Conservation (phyloP, 2,329 filamentous ascomycete genomes). For the Aspergillus sp. region DNA sequence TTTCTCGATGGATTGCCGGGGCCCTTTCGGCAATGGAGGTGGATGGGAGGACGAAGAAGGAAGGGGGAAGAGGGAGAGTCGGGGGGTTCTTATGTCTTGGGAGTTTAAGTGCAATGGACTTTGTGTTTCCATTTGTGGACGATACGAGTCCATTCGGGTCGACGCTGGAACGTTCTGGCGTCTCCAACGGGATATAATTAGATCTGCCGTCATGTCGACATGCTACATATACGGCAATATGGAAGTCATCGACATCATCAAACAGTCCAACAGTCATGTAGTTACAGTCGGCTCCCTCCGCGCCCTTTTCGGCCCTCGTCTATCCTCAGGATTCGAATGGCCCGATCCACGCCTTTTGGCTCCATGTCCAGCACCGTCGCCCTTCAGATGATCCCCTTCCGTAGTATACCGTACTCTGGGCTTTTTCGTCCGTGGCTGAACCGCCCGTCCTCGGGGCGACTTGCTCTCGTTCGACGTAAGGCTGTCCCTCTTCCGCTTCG, state of each 20-base stretch:
- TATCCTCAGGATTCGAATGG: background rate
- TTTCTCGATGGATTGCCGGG: no score
- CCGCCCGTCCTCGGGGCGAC: slow-evolving; percentile 5
- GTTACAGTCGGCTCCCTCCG: background rate
- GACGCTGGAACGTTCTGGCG: no score
- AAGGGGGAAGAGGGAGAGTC: no score
- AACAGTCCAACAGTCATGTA: background rate
- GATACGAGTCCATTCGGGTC: no score
- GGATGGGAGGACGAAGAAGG: no score
- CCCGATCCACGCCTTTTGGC: background rate
- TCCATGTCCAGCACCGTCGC: slow-evolving; percentile 2
- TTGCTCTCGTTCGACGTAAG: slow-evolving; percentile 18
- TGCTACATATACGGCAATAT: no score
- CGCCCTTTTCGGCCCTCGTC: background rate
- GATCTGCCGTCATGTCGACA: no score
- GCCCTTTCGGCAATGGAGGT: no score
- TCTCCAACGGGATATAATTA: no score
- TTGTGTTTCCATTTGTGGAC: no score
- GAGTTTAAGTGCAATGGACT: no score
- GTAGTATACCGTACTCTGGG: slow-evolving; percentile 3
- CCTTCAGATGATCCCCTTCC: background rate
- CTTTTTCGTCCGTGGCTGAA: slow-evolving; percentile 15
- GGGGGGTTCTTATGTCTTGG: no score
- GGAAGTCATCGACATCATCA: background rate
- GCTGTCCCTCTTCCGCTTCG: slow-evolving; percentile 34